Percentiles rank a stretch among this genome's conserved stretches.
These are phyloP conservation scores for Colletotrichum liaoningense DNA, from an alignment of 2,329 filamentous ascomycete genomes.

Conservation along the genomic window DNA sequence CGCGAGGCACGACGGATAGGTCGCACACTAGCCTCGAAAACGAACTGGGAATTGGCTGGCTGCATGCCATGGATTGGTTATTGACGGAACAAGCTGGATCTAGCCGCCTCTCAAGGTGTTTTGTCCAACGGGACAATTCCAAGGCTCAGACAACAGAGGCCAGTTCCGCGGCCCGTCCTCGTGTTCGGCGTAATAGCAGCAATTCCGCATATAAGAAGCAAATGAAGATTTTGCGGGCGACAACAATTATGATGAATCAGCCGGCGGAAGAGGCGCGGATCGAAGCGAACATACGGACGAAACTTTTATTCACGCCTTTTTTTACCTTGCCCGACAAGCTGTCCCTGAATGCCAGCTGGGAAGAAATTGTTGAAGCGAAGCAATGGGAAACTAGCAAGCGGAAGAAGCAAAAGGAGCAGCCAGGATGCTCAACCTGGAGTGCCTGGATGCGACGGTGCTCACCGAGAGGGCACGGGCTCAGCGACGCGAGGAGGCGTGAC, in stretches of 20 bases:
- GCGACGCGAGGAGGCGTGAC: slow-evolving; percentile 8
- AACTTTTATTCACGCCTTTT: neutral
- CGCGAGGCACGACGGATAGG: neutral
- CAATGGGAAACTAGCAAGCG: neutral
- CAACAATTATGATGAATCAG: slow-evolving; percentile 6
- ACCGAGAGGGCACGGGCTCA: slow-evolving; percentile 6
- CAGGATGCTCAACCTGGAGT: neutral
- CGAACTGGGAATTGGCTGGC: neutral
- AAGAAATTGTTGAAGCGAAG: neutral
- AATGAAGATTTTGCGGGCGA: neutral
- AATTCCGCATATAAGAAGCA: neutral
- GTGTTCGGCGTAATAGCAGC: slow-evolving; percentile 8
- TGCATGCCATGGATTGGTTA: slow-evolving; percentile 9
- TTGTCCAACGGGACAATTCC: neutral
- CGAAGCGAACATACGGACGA: neutral
- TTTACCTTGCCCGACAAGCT: neutral
- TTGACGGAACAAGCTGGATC: slow-evolving; percentile 5
- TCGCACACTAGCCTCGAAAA: slow-evolving; percentile 13
- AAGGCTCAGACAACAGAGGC: neutral
- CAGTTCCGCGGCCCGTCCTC: slow-evolving; percentile 14
- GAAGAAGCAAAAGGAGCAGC: slow-evolving; percentile 2
- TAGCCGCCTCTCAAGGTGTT: neutral
- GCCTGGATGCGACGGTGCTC: neutral
- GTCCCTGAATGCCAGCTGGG: neutral
- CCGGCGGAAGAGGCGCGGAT: neutral